Evolutionary conservation across 1,284 basidiomycete species (phyloP).

Genomic region (Trametes hirsuta): DNA sequence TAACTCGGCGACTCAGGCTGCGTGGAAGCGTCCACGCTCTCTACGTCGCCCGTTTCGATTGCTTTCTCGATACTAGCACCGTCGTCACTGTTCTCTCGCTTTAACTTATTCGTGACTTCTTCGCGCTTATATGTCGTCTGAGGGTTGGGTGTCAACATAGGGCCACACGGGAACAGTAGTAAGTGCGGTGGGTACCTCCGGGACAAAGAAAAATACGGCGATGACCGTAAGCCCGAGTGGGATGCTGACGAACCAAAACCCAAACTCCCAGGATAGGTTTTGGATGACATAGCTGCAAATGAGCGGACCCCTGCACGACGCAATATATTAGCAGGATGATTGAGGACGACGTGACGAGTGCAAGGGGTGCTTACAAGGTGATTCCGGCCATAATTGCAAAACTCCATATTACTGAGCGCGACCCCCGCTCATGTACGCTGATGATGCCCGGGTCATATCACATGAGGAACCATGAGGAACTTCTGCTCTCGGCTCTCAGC

Average conservation of each 20-base stretch:
- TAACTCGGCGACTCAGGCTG: slow-evolving; percentile 30
- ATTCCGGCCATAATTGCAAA: slow-evolving; percentile 47
- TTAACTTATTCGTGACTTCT: neutral
- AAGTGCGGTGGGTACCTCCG: slow-evolving; percentile 35
- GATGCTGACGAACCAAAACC: slow-evolving; percentile 48
- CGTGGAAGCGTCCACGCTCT: slow-evolving; percentile 6
- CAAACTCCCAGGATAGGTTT: slow-evolving; percentile 45
- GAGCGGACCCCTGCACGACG: slow-evolving; percentile 35
- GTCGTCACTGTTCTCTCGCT: slow-evolving; percentile 29
- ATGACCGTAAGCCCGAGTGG: slow-evolving; percentile 40
- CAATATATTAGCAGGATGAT: neutral
- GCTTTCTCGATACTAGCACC: slow-evolving; percentile 32
- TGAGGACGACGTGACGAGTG: neutral
- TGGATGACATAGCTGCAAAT: slow-evolving; percentile 47
- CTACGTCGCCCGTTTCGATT: neutral
- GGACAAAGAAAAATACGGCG: slow-evolving; percentile 46
- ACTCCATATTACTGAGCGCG: slow-evolving; percentile 46
- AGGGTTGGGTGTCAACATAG: neutral
- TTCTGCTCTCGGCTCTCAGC: neutral
- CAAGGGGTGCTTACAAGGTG: slow-evolving; percentile 36
- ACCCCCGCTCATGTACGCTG: slow-evolving; percentile 47
- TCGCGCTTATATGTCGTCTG: slow-evolving; percentile 37
- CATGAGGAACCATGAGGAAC: neutral
- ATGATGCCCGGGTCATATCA: neutral
- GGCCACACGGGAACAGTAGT: neutral